Conservation (phyloP, 208 protist genomes). For the Leishmania guyanensis region DNA sequence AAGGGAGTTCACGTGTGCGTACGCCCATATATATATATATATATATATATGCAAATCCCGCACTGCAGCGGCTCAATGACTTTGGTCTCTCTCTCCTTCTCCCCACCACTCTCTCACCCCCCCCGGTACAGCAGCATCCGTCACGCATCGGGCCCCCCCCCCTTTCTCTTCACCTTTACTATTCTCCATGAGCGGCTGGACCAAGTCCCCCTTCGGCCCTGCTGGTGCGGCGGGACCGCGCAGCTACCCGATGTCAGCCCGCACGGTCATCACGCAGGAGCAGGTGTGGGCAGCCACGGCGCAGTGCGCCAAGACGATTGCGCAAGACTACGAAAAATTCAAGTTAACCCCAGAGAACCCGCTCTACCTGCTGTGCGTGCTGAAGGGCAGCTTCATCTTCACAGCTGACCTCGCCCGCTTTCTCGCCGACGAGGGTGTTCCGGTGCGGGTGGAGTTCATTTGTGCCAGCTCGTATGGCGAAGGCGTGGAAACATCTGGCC, state of each 20-base stretch:
- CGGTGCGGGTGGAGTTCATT: slow-evolving; percentile 86
- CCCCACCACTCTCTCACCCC: neutral
- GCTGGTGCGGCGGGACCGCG: slow-evolving; percentile 17
- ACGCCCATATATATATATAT: neutral
- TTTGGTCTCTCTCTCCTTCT: neutral
- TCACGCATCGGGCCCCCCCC: neutral
- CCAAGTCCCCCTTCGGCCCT: neutral
- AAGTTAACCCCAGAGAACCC: slow-evolving; percentile 56
- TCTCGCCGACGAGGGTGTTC: slow-evolving; percentile 68
- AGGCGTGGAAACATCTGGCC: slow-evolving; percentile 51
- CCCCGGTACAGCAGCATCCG: neutral
- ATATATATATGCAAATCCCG: neutral
- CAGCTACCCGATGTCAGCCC: slow-evolving; percentile 61
- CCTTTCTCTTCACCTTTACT: slow-evolving; percentile 2
- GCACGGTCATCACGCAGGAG: slow-evolving; percentile 59
- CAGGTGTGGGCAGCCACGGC: slow-evolving; percentile 51
- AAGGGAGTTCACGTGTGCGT: neutral
- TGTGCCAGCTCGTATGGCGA: slow-evolving; percentile 76
- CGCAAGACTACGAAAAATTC: slow-evolving; percentile 61
- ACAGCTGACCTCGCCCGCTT: slow-evolving; percentile 75
- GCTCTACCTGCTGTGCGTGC: slow-evolving; percentile 79
- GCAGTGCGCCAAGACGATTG: slow-evolving; percentile 67
- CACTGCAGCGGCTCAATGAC: neutral
- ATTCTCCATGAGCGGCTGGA: slow-evolving; percentile 11
- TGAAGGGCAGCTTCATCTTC: slow-evolving; percentile 89